Base-by-base conservation (phyloP, 2,329 filamentous ascomycete genomes). In the Fusarium globosum region DNA sequence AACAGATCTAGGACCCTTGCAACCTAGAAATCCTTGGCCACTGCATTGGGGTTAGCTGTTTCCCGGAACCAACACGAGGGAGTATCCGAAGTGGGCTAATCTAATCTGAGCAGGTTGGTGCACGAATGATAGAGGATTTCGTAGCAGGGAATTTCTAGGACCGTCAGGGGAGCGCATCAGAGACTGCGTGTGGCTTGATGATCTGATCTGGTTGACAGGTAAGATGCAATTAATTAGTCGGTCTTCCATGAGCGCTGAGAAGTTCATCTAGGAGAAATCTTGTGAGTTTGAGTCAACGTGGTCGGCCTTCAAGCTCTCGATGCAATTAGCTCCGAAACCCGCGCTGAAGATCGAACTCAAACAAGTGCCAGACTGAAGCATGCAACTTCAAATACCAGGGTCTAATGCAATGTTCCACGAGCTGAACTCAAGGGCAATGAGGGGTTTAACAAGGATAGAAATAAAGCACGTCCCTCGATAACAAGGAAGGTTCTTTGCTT, bases 221-320 rank as follows among this genome's bases (percentile, higher is more conserved):
- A 20, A 20, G 12, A 52, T 13, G n/a, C n/a, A n/a, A n/a, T n/a
- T n/a, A n/a, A n/a, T n/a, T n/a, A 18, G 46, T 16, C 3, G 28
- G 15, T 7, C 2, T 35, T 30, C 10, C 7, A 8, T 49, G 14
- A 48, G 20, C 20, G 7, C 6, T 49, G 6, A 0, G 10, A 30
- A 6, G 3, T 2, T n/a, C 0, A 4, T 16, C 10, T 2, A 48
- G 20, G 6, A 48, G 13, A 13, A 6, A 6, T 4, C 14, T 8
- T 6, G 20, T 6, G 20, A 30, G 16, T 6, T 4, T 18, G n/a
- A 4, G 11, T 23, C 4, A 23, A 18, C 7, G n/a, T 18, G 3
- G 3, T 5, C 6, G 10, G 15, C 5, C 10, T 23, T 15, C 2
- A 43, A 9, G 10, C 18, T 45, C 7, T 26, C 16, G 3, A 45